Conservation (phyloP, 306 rosid genomes). For the Macrotyloma uniflorum region DNA sequence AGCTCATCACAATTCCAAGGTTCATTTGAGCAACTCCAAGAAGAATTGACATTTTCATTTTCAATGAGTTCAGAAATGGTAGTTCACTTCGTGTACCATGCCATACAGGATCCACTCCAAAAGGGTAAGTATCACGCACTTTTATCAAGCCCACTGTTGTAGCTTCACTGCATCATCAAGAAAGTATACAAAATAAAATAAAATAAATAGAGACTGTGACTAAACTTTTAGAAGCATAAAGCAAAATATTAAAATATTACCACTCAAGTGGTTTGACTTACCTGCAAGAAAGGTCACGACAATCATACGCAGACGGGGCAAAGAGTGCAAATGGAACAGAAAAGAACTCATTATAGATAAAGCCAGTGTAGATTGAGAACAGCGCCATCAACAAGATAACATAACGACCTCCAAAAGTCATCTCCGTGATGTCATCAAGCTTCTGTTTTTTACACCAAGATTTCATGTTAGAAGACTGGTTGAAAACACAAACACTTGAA, state of each 20-base stretch:
- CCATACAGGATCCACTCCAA: constrained; percentile 98
- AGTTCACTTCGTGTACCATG: constrained; percentile 94
- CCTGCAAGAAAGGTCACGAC: constrained; percentile 93
- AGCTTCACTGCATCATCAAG: constrained; percentile 63
- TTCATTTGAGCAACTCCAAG: constrained; percentile 97
- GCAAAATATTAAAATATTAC: constrained; percentile 21
- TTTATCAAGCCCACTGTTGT: constrained; percentile 83
- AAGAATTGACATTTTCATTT: constrained; percentile 99
- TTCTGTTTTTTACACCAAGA: constrained; percentile 61
- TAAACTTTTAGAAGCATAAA: constrained; percentile 25
- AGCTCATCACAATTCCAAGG: constrained; percentile 92
- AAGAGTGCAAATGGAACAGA: constrained; percentile 87
- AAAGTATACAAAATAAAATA: constrained; percentile 11
- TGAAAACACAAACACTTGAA: background rate
- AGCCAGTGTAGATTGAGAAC: constrained; percentile 95
- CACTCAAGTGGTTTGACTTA: constrained; percentile 43
- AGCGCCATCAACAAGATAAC: constrained; percentile 86
- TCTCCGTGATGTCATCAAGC: constrained; percentile 93
- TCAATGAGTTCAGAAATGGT: constrained; percentile 95
- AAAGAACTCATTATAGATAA: constrained; percentile 95
- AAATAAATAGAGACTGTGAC: constrained; percentile 6
- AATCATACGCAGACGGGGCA: constrained; percentile 86
- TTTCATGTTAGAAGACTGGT: constrained; percentile 25
- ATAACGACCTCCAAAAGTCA: constrained; percentile 99
- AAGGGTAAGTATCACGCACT: constrained; percentile 82